Percentiles rank a stretch among this genome's conserved stretches.
Conservation (phyloP, 1,139 yeast genomes). For the Yamadazyma triangularis region DNA sequence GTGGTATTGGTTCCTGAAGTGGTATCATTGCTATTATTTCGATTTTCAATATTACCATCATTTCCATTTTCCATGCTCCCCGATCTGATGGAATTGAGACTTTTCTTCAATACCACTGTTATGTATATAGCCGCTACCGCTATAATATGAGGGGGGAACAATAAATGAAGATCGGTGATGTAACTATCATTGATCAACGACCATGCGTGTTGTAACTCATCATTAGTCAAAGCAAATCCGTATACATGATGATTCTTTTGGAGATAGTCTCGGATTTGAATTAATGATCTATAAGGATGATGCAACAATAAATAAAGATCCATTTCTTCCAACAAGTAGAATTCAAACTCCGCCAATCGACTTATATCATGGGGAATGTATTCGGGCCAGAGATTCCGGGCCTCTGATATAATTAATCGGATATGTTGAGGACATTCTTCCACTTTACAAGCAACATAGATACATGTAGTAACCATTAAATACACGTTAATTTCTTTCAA, state of each 20-base stretch:
- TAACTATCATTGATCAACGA: slow-evolving; percentile 85
- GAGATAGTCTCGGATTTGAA: slow-evolving; percentile 52
- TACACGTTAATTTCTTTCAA: slow-evolving; percentile 80
- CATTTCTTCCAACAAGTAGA: slow-evolving; percentile 85
- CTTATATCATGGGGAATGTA: slow-evolving; percentile 89
- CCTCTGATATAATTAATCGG: slow-evolving; percentile 75
- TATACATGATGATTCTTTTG: slow-evolving; percentile 19
- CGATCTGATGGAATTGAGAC: slow-evolving; percentile 10
- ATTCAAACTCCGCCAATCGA: slow-evolving; percentile 94
- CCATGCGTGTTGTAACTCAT: slow-evolving; percentile 85
- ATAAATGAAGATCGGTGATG: slow-evolving; percentile 76
- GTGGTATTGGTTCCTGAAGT: background rate
- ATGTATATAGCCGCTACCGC: slow-evolving; percentile 80
- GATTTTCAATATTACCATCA: slow-evolving; percentile 2
- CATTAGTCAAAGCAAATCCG: slow-evolving; percentile 47
- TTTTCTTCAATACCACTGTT: slow-evolving; percentile 55
- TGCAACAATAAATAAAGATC: slow-evolving; percentile 76
- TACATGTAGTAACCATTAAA: slow-evolving; percentile 74
- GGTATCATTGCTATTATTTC: too few relatives aligned
- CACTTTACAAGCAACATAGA: slow-evolving; percentile 87
- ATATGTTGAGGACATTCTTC: slow-evolving; percentile 97
- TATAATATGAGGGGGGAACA: slow-evolving; percentile 88
- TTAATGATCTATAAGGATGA: slow-evolving; percentile 81
- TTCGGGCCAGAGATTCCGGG: slow-evolving; percentile 92
- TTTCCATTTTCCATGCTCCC: slow-evolving; percentile 8